These are phyloP conservation scores for Alternaria sp. DNA, from an alignment of 2,329 filamentous ascomycete species.

Conservation along the genomic window DNA sequence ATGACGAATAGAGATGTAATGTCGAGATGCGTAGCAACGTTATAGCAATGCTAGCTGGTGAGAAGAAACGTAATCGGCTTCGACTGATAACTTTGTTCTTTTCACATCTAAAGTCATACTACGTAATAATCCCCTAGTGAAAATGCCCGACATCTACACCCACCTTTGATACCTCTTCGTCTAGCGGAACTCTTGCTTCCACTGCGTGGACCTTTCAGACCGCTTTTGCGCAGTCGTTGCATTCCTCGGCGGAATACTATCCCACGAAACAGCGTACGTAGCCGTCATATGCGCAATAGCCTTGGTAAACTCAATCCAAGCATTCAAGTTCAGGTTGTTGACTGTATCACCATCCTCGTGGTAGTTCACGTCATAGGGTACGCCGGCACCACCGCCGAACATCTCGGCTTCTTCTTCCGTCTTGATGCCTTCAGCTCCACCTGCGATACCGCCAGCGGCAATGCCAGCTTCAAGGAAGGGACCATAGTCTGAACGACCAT, in stretches of 20 bases:
- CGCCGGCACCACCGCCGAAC: constrained; percentile 70
- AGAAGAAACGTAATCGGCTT: background rate
- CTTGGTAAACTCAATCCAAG: constrained; percentile 62
- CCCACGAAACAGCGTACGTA: constrained; percentile 47
- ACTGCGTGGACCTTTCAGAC: constrained; percentile 29
- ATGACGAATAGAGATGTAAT: constrained; percentile 31
- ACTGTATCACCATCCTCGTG: constrained; percentile 50
- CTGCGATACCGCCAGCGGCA: constrained; percentile 77
- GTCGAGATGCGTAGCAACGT: background rate
- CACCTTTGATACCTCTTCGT: constrained; percentile 35
- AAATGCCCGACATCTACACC: constrained; percentile 20
- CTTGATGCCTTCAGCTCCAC: constrained; percentile 80
- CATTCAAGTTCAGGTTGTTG: constrained; percentile 46
- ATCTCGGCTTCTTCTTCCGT: constrained; percentile 69
- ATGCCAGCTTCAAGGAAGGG: constrained; percentile 78
- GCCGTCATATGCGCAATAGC: constrained; percentile 64
- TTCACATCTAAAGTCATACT: background rate
- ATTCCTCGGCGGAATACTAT: constrained; percentile 42
- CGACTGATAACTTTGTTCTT: background rate
- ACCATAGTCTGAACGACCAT: constrained; percentile 81
- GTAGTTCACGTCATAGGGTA: constrained; percentile 47
- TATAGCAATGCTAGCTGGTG: background rate
- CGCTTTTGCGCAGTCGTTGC: constrained; percentile 33
- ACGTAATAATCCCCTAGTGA: background rate
- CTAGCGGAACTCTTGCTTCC: constrained; percentile 32